These are phyloP conservation scores for Citrus mangshanensis DNA, from an alignment of 345 rosid genomes.

Conservation along the genomic window DNA sequence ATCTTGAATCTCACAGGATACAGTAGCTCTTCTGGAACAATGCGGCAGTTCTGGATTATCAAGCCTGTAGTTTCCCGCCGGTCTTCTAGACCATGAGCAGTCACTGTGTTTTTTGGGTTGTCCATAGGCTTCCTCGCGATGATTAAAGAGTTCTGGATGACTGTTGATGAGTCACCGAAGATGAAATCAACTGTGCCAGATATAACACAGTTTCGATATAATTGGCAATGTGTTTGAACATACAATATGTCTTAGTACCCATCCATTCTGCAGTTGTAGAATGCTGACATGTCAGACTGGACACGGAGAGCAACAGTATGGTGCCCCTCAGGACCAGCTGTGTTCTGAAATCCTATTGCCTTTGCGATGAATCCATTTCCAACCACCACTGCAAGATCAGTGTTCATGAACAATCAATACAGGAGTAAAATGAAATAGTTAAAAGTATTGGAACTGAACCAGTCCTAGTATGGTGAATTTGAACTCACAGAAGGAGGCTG, in stretches of 20 bases:
- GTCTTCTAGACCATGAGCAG: conserved; percentile 39
- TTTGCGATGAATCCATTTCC: too few relatives aligned
- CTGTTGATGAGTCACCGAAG: conserved; percentile 37
- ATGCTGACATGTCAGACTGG: too few relatives aligned
- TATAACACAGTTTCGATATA: conserved; percentile 52
- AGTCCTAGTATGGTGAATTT: neutral
- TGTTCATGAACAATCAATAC: too few relatives aligned
- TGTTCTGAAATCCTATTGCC: too few relatives aligned
- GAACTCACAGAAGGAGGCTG: conserved; percentile 46
- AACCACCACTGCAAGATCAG: too few relatives aligned
- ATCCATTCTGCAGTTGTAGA: too few relatives aligned
- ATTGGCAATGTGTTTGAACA: conserved; percentile 38
- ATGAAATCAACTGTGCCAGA: conserved; percentile 61
- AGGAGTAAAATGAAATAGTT: too few relatives aligned
- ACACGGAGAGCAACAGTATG: too few relatives aligned
- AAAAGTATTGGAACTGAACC: neutral
- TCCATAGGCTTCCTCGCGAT: conserved; percentile 21
- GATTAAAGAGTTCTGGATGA: conserved; percentile 52
- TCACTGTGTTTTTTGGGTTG: conserved; percentile 45
- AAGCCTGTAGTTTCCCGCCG: conserved; percentile 30
- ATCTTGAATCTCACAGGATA: conserved; percentile 25
- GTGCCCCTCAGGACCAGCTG: too few relatives aligned
- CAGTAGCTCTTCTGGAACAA: conserved; percentile 49
- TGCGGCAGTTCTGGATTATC: conserved; percentile 59
- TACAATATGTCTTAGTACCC: too few relatives aligned